Base-by-base conservation (phyloP, 2,329 filamentous ascomycete species). In the Hypoxylon sp. region DNA sequence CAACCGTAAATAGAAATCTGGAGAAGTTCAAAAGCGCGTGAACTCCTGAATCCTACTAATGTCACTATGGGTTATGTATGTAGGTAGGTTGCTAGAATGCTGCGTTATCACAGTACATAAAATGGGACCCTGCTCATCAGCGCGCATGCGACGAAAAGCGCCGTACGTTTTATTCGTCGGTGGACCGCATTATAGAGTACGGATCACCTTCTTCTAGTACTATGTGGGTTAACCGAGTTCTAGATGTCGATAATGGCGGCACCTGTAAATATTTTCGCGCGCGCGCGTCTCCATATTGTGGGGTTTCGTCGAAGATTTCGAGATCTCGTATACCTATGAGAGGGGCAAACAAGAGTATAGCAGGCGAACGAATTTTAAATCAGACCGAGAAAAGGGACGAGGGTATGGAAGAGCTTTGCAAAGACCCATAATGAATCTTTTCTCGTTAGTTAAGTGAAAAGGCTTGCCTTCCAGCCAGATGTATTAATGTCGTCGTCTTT, bases 231-330 rank as follows among this genome's bases (percentile, higher is more conserved):
- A 28, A n/a, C 36, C 13, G 57, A 49, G 51, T 60, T 68, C 61
- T 41, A 61, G 65, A 68, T 60, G 68, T 70, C 65, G 65, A 68
- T 68, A 70, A 66, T 61, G 56, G 64, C 69, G 67, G 58, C 56
- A 68, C 56, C 61, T 52, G 66, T 48, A 59, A 65, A 68, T 69
- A 50, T 50, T 61, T 63, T 62, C 67, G 67, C 60, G 57, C 56
- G 66, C 60, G 66, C 60, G 50, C 23, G 66, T 70, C 66, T 72
- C 65, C 70, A 72, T 69, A 69, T 62, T 66, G 73, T 74, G 73
- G 71, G 65, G 64, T 60, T 63, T 28, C 17, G 32, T 30, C 67
- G 63, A 62, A 65, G 67, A 67, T 67, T 60, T 60, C 46, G 28
- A 56, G 63, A 69, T 63, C 52, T 61, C 43, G 60, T 38, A 59